phyloP scores from a whole-genome alignment of 352 stramenopile genomes.

The Globisporangium uncinulatum region DNA sequence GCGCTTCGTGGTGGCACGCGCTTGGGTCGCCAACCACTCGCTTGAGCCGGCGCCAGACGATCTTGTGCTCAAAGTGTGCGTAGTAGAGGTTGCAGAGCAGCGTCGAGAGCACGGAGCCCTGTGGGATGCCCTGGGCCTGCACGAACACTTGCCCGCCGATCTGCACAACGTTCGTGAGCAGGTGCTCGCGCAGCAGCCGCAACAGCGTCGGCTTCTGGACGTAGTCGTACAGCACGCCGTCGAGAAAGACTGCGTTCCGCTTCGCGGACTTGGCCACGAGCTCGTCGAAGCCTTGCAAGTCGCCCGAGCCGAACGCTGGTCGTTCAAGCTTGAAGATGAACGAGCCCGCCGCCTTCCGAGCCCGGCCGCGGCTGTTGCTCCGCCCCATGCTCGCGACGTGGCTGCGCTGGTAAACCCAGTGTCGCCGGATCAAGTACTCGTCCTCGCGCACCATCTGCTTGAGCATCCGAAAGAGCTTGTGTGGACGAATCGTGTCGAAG shows the following conservation, averaged over 20 bases:
- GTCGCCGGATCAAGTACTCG: constrained; percentile 69
- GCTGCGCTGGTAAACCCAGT: constrained; percentile 61
- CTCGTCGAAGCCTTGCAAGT: constrained; percentile 48
- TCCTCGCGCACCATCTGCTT: constrained; percentile 62
- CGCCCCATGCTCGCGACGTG: constrained; percentile 12
- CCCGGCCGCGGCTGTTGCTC: constrained; percentile 5
- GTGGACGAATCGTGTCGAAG: constrained; percentile 73
- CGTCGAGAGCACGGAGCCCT: constrained; percentile 80
- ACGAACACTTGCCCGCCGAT: constrained; percentile 43
- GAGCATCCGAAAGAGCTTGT: constrained; percentile 57
- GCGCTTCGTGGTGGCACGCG: constrained; percentile 43
- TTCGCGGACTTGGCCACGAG: constrained; percentile 32
- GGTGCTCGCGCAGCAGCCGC: constrained; percentile 54
- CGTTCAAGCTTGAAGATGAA: constrained; percentile 62
- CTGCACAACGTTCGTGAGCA: constrained; percentile 49
- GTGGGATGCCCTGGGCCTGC: constrained; percentile 64
- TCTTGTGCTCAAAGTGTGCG: constrained; percentile 60
- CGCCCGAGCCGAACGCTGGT: constrained; percentile 43
- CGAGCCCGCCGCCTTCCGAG: background rate
- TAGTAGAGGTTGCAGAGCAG: constrained; percentile 82
- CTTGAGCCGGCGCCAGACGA: constrained; percentile 40
- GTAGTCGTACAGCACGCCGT: constrained; percentile 79
- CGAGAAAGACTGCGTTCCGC: constrained; percentile 51
- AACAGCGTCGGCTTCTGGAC: constrained; percentile 43
- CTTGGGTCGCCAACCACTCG: constrained; percentile 8